A percentile compares a stretch with the other conserved stretches of the same genome.
Conservation (phyloP, 176 grass and related monocot genomes). For the Chloris gayana region DNA sequence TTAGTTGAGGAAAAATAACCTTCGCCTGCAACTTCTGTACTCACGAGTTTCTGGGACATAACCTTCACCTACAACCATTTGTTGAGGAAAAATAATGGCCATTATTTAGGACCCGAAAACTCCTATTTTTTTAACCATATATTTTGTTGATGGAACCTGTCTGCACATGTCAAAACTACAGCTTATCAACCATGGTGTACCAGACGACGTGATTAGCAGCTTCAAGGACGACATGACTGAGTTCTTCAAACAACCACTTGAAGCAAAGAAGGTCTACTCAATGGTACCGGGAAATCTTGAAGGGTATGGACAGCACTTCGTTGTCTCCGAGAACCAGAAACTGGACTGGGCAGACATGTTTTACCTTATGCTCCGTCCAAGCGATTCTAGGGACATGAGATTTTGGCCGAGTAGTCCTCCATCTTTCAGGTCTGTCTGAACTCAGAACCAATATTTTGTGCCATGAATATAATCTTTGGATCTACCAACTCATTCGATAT, state of each 20-base stretch:
- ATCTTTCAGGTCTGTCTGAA: background rate
- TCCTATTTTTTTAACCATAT: too few species aligned
- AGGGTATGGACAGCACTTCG: conserved; percentile 56
- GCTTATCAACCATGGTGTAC: conserved; percentile 45
- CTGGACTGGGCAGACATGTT: conserved; percentile 57
- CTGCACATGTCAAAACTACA: background rate
- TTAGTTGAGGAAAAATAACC: background rate
- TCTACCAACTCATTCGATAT: background rate
- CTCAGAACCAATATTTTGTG: background rate
- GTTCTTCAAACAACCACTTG: conserved; percentile 35
- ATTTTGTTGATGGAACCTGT: too few species aligned
- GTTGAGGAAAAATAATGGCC: background rate
- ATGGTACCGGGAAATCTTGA: conserved; percentile 3
- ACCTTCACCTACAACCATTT: background rate
- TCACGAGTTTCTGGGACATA: too few species aligned
- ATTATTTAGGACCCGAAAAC: too few species aligned
- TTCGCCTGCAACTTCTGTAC: background rate
- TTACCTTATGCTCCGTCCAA: conserved; percentile 27
- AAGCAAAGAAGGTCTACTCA: conserved; percentile 35
- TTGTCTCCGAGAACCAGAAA: conserved; percentile 50
- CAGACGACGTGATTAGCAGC: conserved; percentile 31
- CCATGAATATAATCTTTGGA: background rate
- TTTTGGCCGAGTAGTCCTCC: conserved; percentile 37
- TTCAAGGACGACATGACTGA: conserved; percentile 24
- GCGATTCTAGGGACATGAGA: conserved; percentile 23